Evolutionary conservation across 495 filamentous ascomycete genomes (phyloP).

Genomic region (Cenococcum geophilum): DNA sequence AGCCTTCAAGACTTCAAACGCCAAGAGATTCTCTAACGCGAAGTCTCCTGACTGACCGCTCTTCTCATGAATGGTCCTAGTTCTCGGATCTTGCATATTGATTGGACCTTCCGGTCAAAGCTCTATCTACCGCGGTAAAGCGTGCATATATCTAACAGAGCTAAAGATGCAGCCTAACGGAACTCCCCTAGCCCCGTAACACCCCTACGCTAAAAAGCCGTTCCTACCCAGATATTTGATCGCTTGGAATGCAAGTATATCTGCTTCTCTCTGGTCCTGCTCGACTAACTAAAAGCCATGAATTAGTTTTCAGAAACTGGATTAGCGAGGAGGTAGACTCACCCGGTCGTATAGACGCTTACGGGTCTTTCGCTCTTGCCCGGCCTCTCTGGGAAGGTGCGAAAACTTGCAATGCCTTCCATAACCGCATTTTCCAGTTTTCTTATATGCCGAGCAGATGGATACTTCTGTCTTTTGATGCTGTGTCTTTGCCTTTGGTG

Average conservation of each 20-base stretch:
- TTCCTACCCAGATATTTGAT: constrained; percentile 37
- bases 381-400: constrained; percentile 7
- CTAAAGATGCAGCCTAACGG: not conserved
- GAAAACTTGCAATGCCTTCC: constrained; percentile 16
- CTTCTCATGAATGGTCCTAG: too few species aligned
- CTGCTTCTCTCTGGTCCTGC: constrained; percentile 32
- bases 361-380: constrained; percentile 6
- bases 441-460: constrained; percentile 12
- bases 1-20: not conserved
- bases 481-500: not conserved
- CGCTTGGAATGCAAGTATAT: constrained; percentile 33
- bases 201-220: constrained; percentile 31
- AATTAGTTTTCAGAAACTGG: too few species aligned
- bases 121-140: too few species aligned
- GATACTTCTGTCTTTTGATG: not conserved
- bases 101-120: too few species aligned
- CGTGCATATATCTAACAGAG: too few species aligned
- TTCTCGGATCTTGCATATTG: too few species aligned
- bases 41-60: not conserved
- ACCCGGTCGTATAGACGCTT: constrained; percentile 16
- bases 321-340: not conserved
- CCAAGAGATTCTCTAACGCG: not conserved
- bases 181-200: not conserved
- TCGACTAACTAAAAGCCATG: constrained; percentile 26
- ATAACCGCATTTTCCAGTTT: constrained; percentile 21